phyloP scores from a whole-genome alignment of 2,329 filamentous ascomycete species.

The Venturia pyrina region DNA sequence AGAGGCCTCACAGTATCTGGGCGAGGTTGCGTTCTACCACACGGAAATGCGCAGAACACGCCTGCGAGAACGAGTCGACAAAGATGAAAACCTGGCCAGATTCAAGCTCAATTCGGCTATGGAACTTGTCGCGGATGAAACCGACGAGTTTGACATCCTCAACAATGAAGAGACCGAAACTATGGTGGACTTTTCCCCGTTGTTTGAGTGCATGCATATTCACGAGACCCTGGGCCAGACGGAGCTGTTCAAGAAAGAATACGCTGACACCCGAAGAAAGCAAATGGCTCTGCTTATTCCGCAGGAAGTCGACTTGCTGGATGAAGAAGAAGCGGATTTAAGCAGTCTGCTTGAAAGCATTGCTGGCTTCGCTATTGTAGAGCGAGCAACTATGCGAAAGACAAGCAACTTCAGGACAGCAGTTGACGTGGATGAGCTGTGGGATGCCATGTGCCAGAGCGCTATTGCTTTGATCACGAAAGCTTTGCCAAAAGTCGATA shows the following conservation, averaged over 20 bases:
- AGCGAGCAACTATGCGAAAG: slow-evolving; percentile 84
- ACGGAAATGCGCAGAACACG: slow-evolving; percentile 77
- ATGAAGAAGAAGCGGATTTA: slow-evolving; percentile 76
- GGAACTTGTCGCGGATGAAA: slow-evolving; percentile 89
- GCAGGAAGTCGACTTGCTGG: slow-evolving; percentile 60
- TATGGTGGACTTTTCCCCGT: slow-evolving; percentile 84
- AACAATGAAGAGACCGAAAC: slow-evolving; percentile 77
- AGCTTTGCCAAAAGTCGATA: slow-evolving; percentile 67
- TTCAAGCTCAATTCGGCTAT: slow-evolving; percentile 95
- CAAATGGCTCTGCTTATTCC: slow-evolving; percentile 90
- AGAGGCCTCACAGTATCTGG: slow-evolving; percentile 90
- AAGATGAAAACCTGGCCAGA: slow-evolving; percentile 61
- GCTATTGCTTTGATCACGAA: slow-evolving; percentile 74
- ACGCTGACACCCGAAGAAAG: slow-evolving; percentile 78
- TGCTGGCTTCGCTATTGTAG: slow-evolving; percentile 91
- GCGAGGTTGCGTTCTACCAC: slow-evolving; percentile 93
- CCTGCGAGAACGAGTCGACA: slow-evolving; percentile 72
- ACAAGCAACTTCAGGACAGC: slow-evolving; percentile 72
- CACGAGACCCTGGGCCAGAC: slow-evolving; percentile 88
- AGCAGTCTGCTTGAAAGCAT: slow-evolving; percentile 89
- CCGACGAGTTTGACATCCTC: slow-evolving; percentile 87
- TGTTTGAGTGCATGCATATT: slow-evolving; percentile 93
- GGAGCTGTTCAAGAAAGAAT: slow-evolving; percentile 83
- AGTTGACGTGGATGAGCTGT: slow-evolving; percentile 88
- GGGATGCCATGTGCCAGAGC: slow-evolving; percentile 94